phyloP scores from a whole-genome alignment of 345 rosid species.

The Aquilaria yunnanensis region DNA sequence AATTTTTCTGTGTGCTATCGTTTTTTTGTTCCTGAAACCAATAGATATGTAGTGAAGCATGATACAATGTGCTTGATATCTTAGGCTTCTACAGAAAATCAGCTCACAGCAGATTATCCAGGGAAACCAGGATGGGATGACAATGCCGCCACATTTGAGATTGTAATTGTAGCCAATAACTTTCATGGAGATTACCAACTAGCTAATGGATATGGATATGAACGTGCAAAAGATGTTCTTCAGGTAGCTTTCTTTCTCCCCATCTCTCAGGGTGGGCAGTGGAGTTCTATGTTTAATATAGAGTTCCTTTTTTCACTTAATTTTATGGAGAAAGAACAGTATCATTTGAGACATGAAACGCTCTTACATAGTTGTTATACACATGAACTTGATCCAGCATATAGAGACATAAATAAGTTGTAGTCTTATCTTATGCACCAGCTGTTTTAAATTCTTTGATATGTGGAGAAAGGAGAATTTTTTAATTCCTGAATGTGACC shows the following conservation, averaged over 20 bases:
- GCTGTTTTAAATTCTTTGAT: too few species aligned
- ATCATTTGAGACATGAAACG: neutral
- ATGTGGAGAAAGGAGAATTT: too few species aligned
- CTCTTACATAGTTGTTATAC: neutral
- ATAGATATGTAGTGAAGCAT: constrained; percentile 7
- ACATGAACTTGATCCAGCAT: too few species aligned
- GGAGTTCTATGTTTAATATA: too few species aligned
- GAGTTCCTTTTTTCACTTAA: too few species aligned
- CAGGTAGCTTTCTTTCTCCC: constrained; percentile 30
- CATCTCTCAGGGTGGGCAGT: neutral
- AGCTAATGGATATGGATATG: constrained; percentile 55
- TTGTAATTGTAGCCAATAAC: constrained; percentile 49
- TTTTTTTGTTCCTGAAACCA: too few species aligned
- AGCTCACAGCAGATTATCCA: constrained; percentile 57
- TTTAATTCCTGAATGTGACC: too few species aligned
- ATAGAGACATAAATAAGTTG: too few species aligned
- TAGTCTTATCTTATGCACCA: too few species aligned
- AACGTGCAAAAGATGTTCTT: constrained; percentile 54
- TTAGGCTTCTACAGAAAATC: constrained; percentile 47
- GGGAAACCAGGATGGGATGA: constrained; percentile 67
- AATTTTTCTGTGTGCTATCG: too few species aligned
- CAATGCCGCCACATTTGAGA: constrained; percentile 60
- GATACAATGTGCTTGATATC: constrained; percentile 21
- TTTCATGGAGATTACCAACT: constrained; percentile 78
- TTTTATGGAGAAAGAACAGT: too few species aligned